Conservation (phyloP, 2,329 filamentous ascomycete species). For the Arthrobotrys musiformis region DNA sequence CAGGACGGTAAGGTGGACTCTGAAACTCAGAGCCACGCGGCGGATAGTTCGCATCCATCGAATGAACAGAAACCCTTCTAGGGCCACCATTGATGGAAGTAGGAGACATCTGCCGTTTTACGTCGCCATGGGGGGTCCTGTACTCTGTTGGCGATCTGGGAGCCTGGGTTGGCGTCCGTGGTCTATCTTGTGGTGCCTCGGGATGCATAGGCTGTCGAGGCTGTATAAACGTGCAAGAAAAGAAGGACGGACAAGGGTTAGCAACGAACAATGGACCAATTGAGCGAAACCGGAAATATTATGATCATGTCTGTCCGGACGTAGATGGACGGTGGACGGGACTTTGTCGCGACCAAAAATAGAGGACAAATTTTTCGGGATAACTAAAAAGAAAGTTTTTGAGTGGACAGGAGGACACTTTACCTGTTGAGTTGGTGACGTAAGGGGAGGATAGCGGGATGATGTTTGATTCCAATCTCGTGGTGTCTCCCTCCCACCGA, state of each 20-base stretch:
- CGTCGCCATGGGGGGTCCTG: constrained; percentile 39
- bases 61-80: constrained; percentile 43
- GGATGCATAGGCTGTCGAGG: constrained; percentile 49
- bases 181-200: constrained; percentile 43
- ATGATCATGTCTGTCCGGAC: constrained; percentile 5
- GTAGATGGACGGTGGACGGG: neutral
- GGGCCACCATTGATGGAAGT: constrained; percentile 42
- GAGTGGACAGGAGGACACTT: neutral
- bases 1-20: constrained; percentile 44
- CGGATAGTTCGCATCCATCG: constrained; percentile 48
- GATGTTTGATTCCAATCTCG: constrained; percentile 47
- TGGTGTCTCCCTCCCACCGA: constrained; percentile 47
- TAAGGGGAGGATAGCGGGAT: constrained; percentile 47
- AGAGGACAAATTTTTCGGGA: neutral
- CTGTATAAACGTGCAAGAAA: constrained; percentile 12
- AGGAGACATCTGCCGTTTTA: constrained; percentile 51
- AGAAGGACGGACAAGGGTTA: constrained; percentile 7
- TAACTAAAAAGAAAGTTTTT: too few species aligned
- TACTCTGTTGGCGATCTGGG: constrained; percentile 52
- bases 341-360: constrained; percentile 13
- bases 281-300: constrained; percentile 13
- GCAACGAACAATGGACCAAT: neutral
- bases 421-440: constrained; percentile 49
- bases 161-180: constrained; percentile 50
- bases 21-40: constrained; percentile 44